Percentiles rank a stretch among this genome's conserved stretches.
phyloP scores from a whole-genome alignment of 768 basidiomycete species.

The Obba rivulosa region DNA sequence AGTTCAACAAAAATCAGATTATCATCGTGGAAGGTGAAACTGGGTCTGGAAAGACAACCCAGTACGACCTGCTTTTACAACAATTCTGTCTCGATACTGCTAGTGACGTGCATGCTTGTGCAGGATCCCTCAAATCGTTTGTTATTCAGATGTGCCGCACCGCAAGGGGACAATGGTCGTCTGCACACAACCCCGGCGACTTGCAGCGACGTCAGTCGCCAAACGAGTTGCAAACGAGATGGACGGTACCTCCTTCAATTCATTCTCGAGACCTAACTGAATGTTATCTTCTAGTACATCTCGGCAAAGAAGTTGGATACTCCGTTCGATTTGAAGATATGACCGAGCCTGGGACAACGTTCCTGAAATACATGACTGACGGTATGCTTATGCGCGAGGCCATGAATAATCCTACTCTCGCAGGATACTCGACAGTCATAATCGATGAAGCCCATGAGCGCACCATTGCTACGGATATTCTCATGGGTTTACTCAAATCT shows the following conservation, averaged over 20 bases:
- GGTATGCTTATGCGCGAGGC: constrained; percentile 94
- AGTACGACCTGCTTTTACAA: constrained; percentile 43
- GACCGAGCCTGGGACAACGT: constrained; percentile 80
- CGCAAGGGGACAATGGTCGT: constrained; percentile 82
- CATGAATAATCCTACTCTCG: constrained; percentile 86
- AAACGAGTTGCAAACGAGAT: constrained; percentile 97
- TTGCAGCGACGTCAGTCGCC: constrained; percentile 95
- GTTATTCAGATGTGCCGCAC: constrained; percentile 86
- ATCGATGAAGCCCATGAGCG: constrained; percentile 97
- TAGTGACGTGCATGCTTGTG: no score
- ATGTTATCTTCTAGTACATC: constrained; percentile 51
- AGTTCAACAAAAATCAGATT: constrained; percentile 74
- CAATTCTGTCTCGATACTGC: constrained; percentile 33
- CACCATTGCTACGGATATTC: constrained; percentile 91
- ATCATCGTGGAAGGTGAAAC: constrained; percentile 88
- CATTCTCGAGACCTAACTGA: constrained; percentile 4
- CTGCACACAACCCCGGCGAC: constrained; percentile 90
- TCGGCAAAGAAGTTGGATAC: constrained; percentile 91
- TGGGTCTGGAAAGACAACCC: constrained; percentile 89
- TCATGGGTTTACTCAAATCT: constrained; percentile 88
- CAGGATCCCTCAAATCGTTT: constrained; percentile 35
- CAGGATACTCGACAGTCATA: constrained; percentile 91
- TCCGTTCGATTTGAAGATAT: constrained; percentile 96
- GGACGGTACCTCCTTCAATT: constrained; percentile 57
- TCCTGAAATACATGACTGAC: constrained; percentile 97